phyloP scores from a whole-genome alignment of 192 early-diverging fungal species.

The Thamnidium elegans region DNA sequence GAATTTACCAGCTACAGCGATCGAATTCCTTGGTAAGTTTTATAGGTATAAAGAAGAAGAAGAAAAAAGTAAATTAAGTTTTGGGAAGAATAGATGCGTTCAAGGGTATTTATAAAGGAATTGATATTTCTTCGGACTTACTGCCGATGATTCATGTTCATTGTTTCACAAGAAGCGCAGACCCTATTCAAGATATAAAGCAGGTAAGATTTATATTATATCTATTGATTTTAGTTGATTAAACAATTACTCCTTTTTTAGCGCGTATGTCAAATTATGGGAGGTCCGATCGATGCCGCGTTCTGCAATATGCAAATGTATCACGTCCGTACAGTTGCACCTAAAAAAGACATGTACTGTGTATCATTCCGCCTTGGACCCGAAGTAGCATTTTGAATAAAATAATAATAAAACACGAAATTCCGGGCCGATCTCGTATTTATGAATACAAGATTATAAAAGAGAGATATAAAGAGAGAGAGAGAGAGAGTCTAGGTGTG shows the following conservation, averaged over 20 bases:
- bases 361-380: constrained; percentile 78
- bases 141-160: constrained; percentile 93
- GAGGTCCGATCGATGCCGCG: constrained; percentile 39
- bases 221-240: background rate
- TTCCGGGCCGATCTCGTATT: too few species aligned
- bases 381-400: constrained; percentile 64
- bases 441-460: too few species aligned
- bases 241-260: constrained; percentile 16
- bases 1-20: constrained; percentile 96
- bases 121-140: constrained; percentile 18
- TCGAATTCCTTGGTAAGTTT: constrained; percentile 85
- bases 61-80: too few species aligned
- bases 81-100: too few species aligned
- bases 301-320: constrained; percentile 45
- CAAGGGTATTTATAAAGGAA: constrained; percentile 10
- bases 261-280: constrained; percentile 54
- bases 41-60: too few species aligned
- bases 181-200: constrained; percentile 63
- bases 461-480: too few species aligned
- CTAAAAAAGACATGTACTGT: constrained; percentile 99
- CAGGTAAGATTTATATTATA: constrained; percentile 39
- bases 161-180: constrained; percentile 85
- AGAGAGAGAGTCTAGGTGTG: too few species aligned
- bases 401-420: too few species aligned
- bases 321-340: constrained; percentile 93